Evolutionary conservation across 805 yeast genomes (phyloP).

Genomic region (Saccharomycopsis fermentans): DNA sequence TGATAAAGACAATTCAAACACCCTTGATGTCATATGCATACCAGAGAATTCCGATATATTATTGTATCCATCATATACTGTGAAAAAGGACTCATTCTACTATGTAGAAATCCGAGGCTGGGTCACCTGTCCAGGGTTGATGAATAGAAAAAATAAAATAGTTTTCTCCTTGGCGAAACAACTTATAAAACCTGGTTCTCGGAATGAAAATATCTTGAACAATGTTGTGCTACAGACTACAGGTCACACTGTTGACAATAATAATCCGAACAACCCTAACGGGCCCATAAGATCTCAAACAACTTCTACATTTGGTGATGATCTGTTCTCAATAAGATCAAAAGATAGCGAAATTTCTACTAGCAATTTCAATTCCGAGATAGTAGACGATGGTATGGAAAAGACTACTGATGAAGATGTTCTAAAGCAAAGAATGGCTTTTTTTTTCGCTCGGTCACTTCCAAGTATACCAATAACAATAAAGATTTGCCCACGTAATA

Average conservation of each 20-base stretch:
- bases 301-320: background rate
- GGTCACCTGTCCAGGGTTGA: constrained; percentile 58
- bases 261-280: constrained; percentile 11
- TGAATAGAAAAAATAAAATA: constrained; percentile 61
- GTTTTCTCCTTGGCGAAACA: constrained; percentile 62
- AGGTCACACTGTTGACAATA: constrained; percentile 12
- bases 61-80: constrained; percentile 47
- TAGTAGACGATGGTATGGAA: background rate
- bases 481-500: constrained; percentile 32
- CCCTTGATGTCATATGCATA: background rate
- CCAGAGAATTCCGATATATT: constrained; percentile 46
- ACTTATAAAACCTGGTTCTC: constrained; percentile 35
- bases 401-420: constrained; percentile 30
- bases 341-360: constrained; percentile 2
- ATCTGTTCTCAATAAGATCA: constrained; percentile 1
- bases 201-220: constrained; percentile 9
- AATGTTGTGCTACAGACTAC: constrained; percentile 14
- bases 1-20: constrained; percentile 7
- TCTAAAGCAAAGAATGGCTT: constrained; percentile 54
- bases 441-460: constrained; percentile 60
- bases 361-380: constrained; percentile 8
- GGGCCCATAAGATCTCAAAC: background rate
- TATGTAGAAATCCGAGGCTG: constrained; percentile 64
- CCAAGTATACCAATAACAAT: constrained; percentile 46
- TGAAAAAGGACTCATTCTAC: constrained; percentile 28